Percentiles rank a stretch among this genome's conserved stretches.
phyloP scores from a whole-genome alignment of 345 rosid genomes.

The Durio zibethinus region DNA sequence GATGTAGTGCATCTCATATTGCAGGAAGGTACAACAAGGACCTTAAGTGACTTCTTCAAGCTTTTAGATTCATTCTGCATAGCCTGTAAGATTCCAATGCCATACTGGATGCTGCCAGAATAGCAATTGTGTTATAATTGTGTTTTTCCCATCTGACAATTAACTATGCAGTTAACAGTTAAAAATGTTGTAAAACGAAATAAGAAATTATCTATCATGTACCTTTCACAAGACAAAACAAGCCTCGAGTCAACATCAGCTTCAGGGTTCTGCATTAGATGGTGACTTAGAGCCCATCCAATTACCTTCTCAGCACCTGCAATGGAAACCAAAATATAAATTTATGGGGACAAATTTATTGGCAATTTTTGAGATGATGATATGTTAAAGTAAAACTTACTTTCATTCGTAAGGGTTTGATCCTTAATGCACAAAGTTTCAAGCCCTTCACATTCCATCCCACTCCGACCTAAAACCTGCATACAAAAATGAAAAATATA shows the following conservation, averaged over 20 bases:
- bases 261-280: constrained; percentile 69
- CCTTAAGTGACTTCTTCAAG: constrained; percentile 87
- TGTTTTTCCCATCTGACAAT: constrained; percentile 17
- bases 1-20: background rate
- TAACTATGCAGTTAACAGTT: constrained; percentile 20
- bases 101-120: constrained; percentile 69
- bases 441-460: constrained; percentile 70
- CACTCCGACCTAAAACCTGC: constrained; percentile 63
- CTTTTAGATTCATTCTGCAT: constrained; percentile 67
- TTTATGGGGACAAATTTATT: background rate
- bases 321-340: constrained; percentile 16
- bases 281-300: constrained; percentile 85
- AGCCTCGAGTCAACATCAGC: constrained; percentile 51
- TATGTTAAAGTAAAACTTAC: constrained; percentile 35
- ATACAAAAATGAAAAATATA: constrained; percentile 13
- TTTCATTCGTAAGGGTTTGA: constrained; percentile 71
- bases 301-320: constrained; percentile 83
- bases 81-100: constrained; percentile 62
- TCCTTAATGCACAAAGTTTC: constrained; percentile 69
- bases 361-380: constrained; percentile 3
- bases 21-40: constrained; percentile 22
- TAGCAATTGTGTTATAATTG: constrained; percentile 24
- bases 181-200: constrained; percentile 11
- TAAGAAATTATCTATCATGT: constrained; percentile 21
- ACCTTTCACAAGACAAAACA: constrained; percentile 76